These are phyloP conservation scores for Hypoxylon sp. DNA, from an alignment of 2,329 filamentous ascomycete species.

Conservation along the genomic window DNA sequence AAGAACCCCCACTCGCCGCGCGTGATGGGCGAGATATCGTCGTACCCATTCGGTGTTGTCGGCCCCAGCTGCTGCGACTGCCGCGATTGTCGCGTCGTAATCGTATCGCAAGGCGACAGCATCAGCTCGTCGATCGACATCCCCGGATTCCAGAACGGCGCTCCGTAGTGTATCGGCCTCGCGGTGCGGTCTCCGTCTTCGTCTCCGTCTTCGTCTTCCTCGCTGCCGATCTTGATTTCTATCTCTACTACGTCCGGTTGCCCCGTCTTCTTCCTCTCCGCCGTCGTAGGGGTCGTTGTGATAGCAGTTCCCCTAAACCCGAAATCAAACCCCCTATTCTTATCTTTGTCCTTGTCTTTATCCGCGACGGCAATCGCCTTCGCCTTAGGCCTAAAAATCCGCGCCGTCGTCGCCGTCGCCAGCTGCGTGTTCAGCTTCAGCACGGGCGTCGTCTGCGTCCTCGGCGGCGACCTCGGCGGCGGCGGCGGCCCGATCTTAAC, in stretches of 20 bases:
- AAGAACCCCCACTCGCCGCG: slow-evolving; percentile 72
- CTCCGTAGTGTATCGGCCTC: slow-evolving; percentile 33
- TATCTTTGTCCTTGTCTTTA: background rate
- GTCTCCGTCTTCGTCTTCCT: slow-evolving; percentile 3
- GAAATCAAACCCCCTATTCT: background rate
- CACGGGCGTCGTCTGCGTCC: slow-evolving; percentile 41
- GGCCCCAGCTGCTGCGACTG: slow-evolving; percentile 56
- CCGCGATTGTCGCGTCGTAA: slow-evolving; percentile 24
- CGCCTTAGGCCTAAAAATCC: slow-evolving; percentile 42
- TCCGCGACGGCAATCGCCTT: slow-evolving; percentile 22
- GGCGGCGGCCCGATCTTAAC: slow-evolving; percentile 38
- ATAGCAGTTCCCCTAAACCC: background rate
- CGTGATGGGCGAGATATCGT: slow-evolving; percentile 72
- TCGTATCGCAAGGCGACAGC: slow-evolving; percentile 41
- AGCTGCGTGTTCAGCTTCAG: slow-evolving; percentile 48
- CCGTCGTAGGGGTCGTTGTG: background rate
- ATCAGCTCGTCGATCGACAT: slow-evolving; percentile 61
- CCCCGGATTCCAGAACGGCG: slow-evolving; percentile 37
- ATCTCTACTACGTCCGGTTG: background rate
- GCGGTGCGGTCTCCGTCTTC: slow-evolving; percentile 52
- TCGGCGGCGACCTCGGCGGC: slow-evolving; percentile 34
- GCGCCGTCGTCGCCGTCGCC: slow-evolving; percentile 36
- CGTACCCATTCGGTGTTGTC: slow-evolving; percentile 68
- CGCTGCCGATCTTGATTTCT: slow-evolving; percentile 25
- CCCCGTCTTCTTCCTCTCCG: background rate